These are phyloP conservation scores for Abrus precatorius DNA, from an alignment of 306 rosid species.

Conservation along the genomic window DNA sequence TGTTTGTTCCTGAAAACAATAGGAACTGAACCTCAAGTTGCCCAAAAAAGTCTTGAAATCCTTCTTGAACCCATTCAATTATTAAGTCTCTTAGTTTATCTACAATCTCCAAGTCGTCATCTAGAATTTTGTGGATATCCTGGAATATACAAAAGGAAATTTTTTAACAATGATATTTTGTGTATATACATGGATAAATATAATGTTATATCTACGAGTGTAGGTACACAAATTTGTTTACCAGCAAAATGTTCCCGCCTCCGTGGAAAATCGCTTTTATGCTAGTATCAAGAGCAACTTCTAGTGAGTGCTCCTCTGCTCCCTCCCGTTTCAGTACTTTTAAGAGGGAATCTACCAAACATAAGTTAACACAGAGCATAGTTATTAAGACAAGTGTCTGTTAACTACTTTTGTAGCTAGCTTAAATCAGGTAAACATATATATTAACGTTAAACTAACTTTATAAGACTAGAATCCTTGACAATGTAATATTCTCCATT, in stretches of 20 bases:
- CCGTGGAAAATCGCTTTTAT: slow-evolving; percentile 77
- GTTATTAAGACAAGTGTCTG: neutral
- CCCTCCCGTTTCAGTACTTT: slow-evolving; percentile 66
- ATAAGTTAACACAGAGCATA: slow-evolving; percentile 42
- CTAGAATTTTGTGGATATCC: slow-evolving; percentile 87
- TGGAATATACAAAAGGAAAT: slow-evolving; percentile 43
- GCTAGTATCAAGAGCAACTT: slow-evolving; percentile 75
- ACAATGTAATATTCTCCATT: slow-evolving; percentile 30
- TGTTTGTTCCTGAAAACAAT: slow-evolving; percentile 68
- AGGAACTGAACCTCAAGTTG: slow-evolving; percentile 74
- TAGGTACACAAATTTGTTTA: slow-evolving; percentile 50
- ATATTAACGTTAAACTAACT: slow-evolving; percentile 12
- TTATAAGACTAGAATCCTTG: slow-evolving; percentile 8
- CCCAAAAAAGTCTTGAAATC: slow-evolving; percentile 82
- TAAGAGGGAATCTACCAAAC: slow-evolving; percentile 73
- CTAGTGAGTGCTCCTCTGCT: slow-evolving; percentile 62
- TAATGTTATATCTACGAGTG: slow-evolving; percentile 16
- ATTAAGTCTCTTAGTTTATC: slow-evolving; percentile 67
- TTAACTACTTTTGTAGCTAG: neutral
- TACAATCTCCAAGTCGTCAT: slow-evolving; percentile 66
- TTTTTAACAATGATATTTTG: neutral
- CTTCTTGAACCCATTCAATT: slow-evolving; percentile 88
- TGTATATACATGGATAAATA: neutral
- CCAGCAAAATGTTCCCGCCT: slow-evolving; percentile 73
- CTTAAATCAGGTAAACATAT: slow-evolving; percentile 4